Evolutionary conservation across 306 rosid genomes (phyloP).

Genomic region (Astragalus glycyphyllos): DNA sequence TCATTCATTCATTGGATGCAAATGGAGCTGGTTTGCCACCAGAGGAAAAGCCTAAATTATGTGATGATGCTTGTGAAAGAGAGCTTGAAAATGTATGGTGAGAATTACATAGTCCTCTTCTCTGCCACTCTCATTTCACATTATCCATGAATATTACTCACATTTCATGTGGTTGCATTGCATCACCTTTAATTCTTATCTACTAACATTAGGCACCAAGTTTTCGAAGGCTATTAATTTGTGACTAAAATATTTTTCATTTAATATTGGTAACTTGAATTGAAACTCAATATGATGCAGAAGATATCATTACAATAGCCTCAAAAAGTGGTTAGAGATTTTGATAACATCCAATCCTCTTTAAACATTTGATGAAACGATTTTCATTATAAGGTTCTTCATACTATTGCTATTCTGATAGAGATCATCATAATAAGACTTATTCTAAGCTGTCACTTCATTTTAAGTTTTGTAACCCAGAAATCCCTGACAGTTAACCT

Average conservation of each 20-base stretch:
- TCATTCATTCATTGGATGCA: conserved; percentile 54
- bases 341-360: neutral
- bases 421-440: neutral
- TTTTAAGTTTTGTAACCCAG: conserved; percentile 6
- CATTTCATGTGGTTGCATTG: conserved; percentile 3
- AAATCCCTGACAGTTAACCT: neutral
- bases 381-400: conserved; percentile 13
- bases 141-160: neutral
- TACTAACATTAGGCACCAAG: neutral
- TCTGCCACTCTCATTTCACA: conserved; percentile 1
- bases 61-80: conserved; percentile 76
- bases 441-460: neutral
- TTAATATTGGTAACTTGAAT: neutral
- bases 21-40: conserved; percentile 94
- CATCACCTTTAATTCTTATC: neutral
- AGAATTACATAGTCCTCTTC: conserved; percentile 62
- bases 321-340: conserved; percentile 23
- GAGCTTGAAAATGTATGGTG: conserved; percentile 99
- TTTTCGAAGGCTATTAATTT: conserved; percentile 9
- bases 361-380: neutral
- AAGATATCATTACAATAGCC: conserved; percentile 5
- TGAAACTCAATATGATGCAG: neutral
- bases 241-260: neutral
- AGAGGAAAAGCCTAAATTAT: conserved; percentile 81
- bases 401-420: neutral